Conservation (phyloP, 345 rosid genomes). For the Barbarea vulgaris region DNA sequence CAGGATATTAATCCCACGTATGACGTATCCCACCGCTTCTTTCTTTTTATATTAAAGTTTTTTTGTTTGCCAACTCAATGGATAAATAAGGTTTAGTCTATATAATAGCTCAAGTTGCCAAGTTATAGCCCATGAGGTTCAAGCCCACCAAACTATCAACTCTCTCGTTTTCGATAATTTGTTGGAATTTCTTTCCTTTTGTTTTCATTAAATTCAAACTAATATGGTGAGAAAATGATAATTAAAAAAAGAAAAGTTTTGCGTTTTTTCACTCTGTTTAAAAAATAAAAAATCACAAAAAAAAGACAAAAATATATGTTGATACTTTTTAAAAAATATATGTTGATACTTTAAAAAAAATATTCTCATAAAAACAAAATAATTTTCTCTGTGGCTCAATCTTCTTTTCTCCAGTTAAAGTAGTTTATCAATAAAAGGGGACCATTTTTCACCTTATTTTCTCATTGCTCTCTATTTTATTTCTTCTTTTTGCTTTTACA, state of each 20-base stretch:
- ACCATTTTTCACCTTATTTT: slow-evolving; percentile 33
- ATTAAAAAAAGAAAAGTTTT: background rate
- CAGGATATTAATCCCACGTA: no score
- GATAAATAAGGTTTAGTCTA: slow-evolving; percentile 1
- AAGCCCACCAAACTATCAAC: slow-evolving; percentile 13
- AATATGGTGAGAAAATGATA: background rate
- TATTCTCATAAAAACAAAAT: background rate
- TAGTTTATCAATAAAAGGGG: slow-evolving; percentile 30
- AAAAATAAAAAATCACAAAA: background rate
- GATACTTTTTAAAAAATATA: background rate
- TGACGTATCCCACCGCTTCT: slow-evolving; percentile 3
- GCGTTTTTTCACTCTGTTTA: background rate
- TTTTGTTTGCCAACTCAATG: slow-evolving; percentile 7
- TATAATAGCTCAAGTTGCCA: slow-evolving; percentile 10
- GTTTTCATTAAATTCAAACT: background rate
- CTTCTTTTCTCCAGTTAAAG: slow-evolving; percentile 22
- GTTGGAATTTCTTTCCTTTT: background rate
- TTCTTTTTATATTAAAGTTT: background rate
- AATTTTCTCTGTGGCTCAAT: background rate
- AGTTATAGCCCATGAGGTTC: slow-evolving; percentile 19
- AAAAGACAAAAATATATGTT: background rate
- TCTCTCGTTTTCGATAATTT: background rate
- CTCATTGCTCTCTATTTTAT: background rate
- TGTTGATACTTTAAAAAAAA: background rate
- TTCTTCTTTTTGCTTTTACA: background rate